Base-by-base conservation (phyloP, 2,329 filamentous ascomycete genomes). In the Fusarium sp. region DNA sequence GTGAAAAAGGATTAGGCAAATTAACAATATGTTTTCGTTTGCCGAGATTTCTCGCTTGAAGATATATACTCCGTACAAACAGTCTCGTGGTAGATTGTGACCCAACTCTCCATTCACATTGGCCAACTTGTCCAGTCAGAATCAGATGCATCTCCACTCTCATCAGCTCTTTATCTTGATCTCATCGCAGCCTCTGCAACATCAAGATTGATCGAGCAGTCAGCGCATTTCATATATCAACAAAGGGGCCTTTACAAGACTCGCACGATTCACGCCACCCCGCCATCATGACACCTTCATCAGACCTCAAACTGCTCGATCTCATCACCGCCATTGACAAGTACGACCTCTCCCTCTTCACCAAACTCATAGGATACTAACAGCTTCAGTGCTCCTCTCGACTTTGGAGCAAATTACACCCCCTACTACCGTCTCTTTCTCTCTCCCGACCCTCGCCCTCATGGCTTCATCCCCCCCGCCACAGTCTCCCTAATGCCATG, bases 401-500 rank as follows among this genome's bases (percentile, higher is more conserved):
- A 84, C 71, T 85, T 85, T 71, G 81, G 82, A 63, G 77, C 80
- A 42, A 80, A 84, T 64, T 75, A 64, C 48, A 24, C 41, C 14
- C 82, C 81, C 9, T 84, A 87, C 69, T 89, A 87, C 73, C 82
- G 81, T 64, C 83, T 89, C 39, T 76, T 83, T 14, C 81, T 89
- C 17, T 81, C 84, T 4, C 78, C 83, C 5, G 87, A 89, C 66
- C 66, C 80, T 24, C 81, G 84, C 8, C 81, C 85, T 1, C 87
- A 89, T 68, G 87, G 87, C 73, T 87, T 87, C 79, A 81, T 89
- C 52, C 83, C 85, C 55, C 83, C 84, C 7, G 79, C 79, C 54
- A 87, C 83, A 22, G 84, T 88, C 20, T 65, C 81, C 36, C 80
- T 81, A 45, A 86, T 89, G 81, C 86, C 86, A 7, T 87, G 85